Evolutionary conservation across 2,329 filamentous ascomycete genomes (phyloP), one percentile per base, ranked within the genome.

Genomic region (Fusarium concolor): DNA sequence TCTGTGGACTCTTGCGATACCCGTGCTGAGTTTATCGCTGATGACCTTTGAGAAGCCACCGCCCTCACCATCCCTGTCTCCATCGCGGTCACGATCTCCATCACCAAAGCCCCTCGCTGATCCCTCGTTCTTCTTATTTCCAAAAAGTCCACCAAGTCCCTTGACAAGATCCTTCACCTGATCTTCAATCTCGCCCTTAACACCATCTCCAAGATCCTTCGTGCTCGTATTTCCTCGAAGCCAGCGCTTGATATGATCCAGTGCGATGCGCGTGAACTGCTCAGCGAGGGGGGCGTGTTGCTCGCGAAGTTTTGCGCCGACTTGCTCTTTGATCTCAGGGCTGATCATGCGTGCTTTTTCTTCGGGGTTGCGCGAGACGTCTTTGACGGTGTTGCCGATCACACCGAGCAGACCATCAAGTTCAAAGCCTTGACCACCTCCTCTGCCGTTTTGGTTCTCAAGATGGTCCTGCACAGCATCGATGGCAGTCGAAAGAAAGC

Each of bases 211-310:
- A 8, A 82, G 57, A 54, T 82, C 80, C 6, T 79, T 75, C 2
- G 77, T 76, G 60, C 75, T 79, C 4, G 79, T 81, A 56, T 82
- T 82, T 12, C 79, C 80, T 9, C 80, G 76, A 42, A 82, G 71
- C 80, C 80, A 83, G 46, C 74, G 75, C 76, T 83, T 83, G 76
- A 83, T 81, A 53, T 82, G 81, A 8, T 82, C 80, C n/a, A 83
- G 70, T 0, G 81, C 81, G 42, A 83, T 81, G 26, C 75, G 75
- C 3, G 81, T 83, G 44, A 83, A 83, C 64, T 82, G 79, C 70
- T 82, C 81, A 2, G 81, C 81, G 54, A 83, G 77, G 8, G 80
- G 76, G 0, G 77, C 78, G 47, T 83, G 81, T 61, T 82, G 81
- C 64, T 79, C 73, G 18, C 77, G 75, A 18, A 83, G 74, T 71